A percentile compares a stretch with the other conserved stretches of the same genome.
These are phyloP conservation scores for Mycosphaerella sp. DNA, from an alignment of 2,329 filamentous ascomycete genomes.

Conservation along the genomic window DNA sequence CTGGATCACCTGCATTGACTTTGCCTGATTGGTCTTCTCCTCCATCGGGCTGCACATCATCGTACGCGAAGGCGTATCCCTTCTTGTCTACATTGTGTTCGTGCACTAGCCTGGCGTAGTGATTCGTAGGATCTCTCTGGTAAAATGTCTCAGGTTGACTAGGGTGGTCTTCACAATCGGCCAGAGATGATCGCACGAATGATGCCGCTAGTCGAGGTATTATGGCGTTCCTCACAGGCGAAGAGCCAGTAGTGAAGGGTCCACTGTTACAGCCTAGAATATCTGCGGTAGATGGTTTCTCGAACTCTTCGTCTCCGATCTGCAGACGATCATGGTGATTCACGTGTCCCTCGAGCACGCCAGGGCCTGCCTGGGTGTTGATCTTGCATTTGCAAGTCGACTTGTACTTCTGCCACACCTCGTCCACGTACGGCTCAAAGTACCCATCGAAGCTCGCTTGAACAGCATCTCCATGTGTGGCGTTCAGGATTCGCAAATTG, in stretches of 20 bases:
- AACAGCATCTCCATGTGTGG: constrained; percentile 44
- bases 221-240: constrained; percentile 51
- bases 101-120: constrained; percentile 58
- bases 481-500: constrained; percentile 42
- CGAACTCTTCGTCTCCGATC: constrained; percentile 48
- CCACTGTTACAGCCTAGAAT: constrained; percentile 64
- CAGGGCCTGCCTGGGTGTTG: constrained; percentile 59
- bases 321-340: constrained; percentile 36
- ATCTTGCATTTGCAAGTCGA: constrained; percentile 45
- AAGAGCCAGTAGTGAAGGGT: constrained; percentile 49
- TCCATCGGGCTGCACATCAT: constrained; percentile 58
- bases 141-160: constrained; percentile 34
- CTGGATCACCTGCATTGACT: constrained; percentile 44
- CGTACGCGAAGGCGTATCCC: constrained; percentile 56
- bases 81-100: constrained; percentile 52
- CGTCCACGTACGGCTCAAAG: constrained; percentile 48
- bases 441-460: constrained; percentile 49
- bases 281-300: constrained; percentile 55
- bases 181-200: constrained; percentile 67
- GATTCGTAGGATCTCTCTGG: constrained; percentile 40
- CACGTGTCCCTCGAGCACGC: constrained; percentile 50
- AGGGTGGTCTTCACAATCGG: constrained; percentile 41
- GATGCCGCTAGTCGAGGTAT: constrained; percentile 71
- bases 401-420: constrained; percentile 49
- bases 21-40: constrained; percentile 52